Evolutionary conservation across 2,329 filamentous ascomycete species (phyloP), one percentile per base, ranked within the genome.

Genomic region (Fonsecaea erecta): DNA sequence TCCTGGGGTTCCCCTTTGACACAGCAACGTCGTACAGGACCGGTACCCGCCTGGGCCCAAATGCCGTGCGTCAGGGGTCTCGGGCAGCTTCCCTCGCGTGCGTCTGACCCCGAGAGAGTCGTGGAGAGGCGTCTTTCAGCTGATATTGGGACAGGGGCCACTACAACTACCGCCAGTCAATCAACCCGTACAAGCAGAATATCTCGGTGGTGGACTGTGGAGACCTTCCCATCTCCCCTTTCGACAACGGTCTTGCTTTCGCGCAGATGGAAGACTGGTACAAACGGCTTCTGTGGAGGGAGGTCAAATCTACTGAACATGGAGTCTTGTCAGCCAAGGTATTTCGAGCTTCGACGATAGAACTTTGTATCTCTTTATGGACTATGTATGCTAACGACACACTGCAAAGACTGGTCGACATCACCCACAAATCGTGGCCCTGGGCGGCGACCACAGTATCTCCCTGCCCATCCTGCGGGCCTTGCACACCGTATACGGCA

Each of bases 401-500:
- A 9, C 30, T 26, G 16, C 37, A 30, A 30, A 57, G 59, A 60
- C 64, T n/a, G 59, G 59, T 18, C 32, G 53, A 3, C 30, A 28
- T 3, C 64, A 63, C 37, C 64, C 64, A 1, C 64, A 57, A 40
- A 56, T 66, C 30, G 24, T 66, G 4, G 48, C 60, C 8, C 24
- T 66, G 9, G 64, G 64, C 16, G 64, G 64, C 9, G 64, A 66
- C 28, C 64, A 66, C 56, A 60, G 48, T 21, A 57, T 66, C 35
- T 56, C 56, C 7, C 48, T 66, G 5, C 64, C 64, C 3, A 63
- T 66, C 21, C 43, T 66, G 21, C 54, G 64, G 1, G 37, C 60
- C 7, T 35, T 66, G 60, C 52, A 63, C 28, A 55, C 54, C 8
- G 56, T 63, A 24, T 61, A 66, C 30, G 64, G 64, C 3, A 40